Conservation (phyloP, 2,329 filamentous ascomycete genomes). For the Aspergillus fischeri region DNA sequence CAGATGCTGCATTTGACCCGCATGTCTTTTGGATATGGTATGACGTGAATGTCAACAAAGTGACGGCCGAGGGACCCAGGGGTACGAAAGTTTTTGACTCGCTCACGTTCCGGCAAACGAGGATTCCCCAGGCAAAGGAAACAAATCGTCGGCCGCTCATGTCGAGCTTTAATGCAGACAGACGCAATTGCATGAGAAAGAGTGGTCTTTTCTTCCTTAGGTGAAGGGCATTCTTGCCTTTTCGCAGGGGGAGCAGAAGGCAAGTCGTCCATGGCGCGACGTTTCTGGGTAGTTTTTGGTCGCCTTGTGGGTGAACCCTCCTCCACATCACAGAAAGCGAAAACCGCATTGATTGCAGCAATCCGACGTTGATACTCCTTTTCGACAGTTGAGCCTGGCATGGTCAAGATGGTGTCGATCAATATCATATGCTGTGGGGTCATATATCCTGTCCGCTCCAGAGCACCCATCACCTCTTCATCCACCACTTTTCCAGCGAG, state of each 20-base stretch:
- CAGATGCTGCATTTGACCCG: constrained; percentile 16
- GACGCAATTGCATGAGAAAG: constrained; percentile 13
- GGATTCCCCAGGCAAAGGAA: constrained; percentile 18
- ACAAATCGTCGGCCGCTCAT: constrained; percentile 17
- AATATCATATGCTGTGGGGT: constrained; percentile 21
- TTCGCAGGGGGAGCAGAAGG: constrained; percentile 11
- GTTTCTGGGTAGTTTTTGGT: constrained; percentile 9
- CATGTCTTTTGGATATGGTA: constrained; percentile 15
- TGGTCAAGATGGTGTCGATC: constrained; percentile 21
- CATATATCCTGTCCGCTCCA: constrained; percentile 21
- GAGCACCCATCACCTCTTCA: constrained; percentile 18
- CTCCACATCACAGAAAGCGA: constrained; percentile 23
- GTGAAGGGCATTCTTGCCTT: constrained; percentile 6
- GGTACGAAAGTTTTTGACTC: constrained; percentile 11
- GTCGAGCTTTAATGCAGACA: constrained; percentile 14
- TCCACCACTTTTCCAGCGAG: constrained; percentile 22
- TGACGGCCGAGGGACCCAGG: constrained; percentile 19
- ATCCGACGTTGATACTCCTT: constrained; percentile 23
- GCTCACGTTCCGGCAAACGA: constrained; percentile 10
- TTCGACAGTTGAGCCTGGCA: constrained; percentile 19
- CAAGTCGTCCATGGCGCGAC: constrained; percentile 4
- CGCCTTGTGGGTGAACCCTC: constrained; percentile 20
- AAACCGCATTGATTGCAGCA: constrained; percentile 21
- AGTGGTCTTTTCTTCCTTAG: constrained; percentile 4
- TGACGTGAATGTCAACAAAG: constrained; percentile 18